A percentile compares a stretch with the other conserved stretches of the same genome.
phyloP scores from a whole-genome alignment of 768 basidiomycete genomes.

The Macrolepiota dolichaula region DNA sequence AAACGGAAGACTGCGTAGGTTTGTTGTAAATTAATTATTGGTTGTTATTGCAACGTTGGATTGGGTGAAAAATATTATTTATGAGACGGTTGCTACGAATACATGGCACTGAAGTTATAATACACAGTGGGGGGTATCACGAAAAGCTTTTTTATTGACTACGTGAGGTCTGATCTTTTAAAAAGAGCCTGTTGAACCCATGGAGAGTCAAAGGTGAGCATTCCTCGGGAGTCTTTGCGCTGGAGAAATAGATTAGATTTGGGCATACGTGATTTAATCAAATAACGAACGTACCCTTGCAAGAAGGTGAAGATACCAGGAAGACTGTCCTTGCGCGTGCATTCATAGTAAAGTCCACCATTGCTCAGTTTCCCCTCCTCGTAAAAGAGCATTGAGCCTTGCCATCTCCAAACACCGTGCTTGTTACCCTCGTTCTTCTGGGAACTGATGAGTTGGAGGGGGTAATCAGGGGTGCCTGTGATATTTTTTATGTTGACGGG shows the following conservation, averaged over 20 bases:
- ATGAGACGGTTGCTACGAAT: conserved; percentile 10
- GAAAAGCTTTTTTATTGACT: background rate
- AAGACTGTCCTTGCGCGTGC: conserved; percentile 20
- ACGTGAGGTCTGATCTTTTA: background rate
- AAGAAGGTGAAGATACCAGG: conserved; percentile 49
- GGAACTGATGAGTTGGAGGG: conserved; percentile 46
- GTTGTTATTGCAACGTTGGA: conserved; percentile 12
- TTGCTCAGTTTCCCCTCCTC: conserved; percentile 42
- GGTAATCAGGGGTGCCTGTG: conserved; percentile 37
- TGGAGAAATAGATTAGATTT: background rate
- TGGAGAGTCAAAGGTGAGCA: conserved; percentile 36
- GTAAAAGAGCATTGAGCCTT: conserved; percentile 53
- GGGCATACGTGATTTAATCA: background rate
- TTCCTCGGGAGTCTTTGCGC: conserved; percentile 29
- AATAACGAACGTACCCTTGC: conserved; percentile 34
- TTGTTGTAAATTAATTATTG: conserved; percentile 16
- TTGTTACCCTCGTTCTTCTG: conserved; percentile 33
- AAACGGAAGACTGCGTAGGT: conserved; percentile 36
- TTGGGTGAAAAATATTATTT: conserved; percentile 3
- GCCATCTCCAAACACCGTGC: conserved; percentile 52
- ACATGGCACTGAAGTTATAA: conserved; percentile 5
- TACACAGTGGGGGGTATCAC: background rate
- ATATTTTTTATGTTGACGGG: conserved; percentile 53
- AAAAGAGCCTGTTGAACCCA: conserved; percentile 24
- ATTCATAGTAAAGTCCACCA: conserved; percentile 18